Evolutionary conservation across 257 asterid species (phyloP).

Genomic region (Asclepias syriaca): DNA sequence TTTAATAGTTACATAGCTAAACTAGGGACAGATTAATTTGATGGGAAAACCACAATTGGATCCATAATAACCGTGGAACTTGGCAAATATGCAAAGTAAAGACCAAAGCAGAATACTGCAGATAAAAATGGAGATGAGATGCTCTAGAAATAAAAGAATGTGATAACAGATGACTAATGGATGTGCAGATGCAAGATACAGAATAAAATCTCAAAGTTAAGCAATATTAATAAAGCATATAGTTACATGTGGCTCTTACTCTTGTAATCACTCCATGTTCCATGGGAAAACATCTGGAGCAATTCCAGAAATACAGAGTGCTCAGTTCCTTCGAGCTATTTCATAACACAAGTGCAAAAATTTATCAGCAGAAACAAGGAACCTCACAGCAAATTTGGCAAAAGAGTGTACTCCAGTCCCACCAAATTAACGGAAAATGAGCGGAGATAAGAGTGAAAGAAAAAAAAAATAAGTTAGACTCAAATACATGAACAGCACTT

Average conservation of each 20-base stretch:
- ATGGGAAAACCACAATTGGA: background rate
- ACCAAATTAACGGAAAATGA: background rate
- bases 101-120: background rate
- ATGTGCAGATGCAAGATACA: background rate
- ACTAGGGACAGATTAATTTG: background rate
- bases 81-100: background rate
- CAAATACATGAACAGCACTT: background rate
- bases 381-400: background rate
- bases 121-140: background rate
- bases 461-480: background rate
- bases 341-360: constrained; percentile 1
- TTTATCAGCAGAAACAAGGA: constrained; percentile 1
- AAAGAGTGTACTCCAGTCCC: background rate
- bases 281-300: constrained; percentile 80
- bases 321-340: constrained; percentile 92
- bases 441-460: background rate
- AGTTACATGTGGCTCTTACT: constrained; percentile 35
- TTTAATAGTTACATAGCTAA: background rate
- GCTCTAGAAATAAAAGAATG: background rate
- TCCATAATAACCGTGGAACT: background rate
- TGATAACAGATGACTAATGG: background rate
- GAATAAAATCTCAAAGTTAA: background rate
- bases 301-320: constrained; percentile 51
- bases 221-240: background rate
- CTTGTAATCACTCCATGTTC: constrained; percentile 96